Evolutionary conservation across 1,284 basidiomycete genomes (phyloP).

Genomic region (Ustilago bromivora): DNA sequence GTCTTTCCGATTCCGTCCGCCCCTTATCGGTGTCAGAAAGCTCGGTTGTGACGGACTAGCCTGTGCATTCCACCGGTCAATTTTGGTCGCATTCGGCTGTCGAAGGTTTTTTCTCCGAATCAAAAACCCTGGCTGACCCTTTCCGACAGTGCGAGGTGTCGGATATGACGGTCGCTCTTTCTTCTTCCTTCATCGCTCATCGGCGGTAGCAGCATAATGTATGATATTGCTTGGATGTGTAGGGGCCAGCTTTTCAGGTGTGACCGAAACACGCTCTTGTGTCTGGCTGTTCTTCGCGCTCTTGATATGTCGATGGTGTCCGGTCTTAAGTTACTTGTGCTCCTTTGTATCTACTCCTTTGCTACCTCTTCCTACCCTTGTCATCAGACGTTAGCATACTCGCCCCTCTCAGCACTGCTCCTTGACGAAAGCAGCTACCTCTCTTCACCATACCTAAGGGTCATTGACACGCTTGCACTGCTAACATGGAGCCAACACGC

Average conservation of each 20-base stretch:
- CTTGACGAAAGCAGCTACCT: not conserved
- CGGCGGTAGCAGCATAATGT: not conserved
- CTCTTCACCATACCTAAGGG: not conserved
- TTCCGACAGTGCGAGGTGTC: conserved; percentile 18
- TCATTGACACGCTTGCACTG: not conserved
- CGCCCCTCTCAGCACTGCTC: not conserved
- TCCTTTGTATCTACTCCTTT: not conserved
- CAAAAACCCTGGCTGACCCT: not conserved
- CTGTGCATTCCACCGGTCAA: conserved; percentile 5
- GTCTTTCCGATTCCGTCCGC: conserved; percentile 1
- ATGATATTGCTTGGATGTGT: not conserved
- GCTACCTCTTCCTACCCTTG: not conserved
- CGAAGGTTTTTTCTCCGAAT: conserved; percentile 24
- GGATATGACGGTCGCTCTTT: conserved; percentile 28
- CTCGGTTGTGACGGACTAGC: conserved; percentile 18
- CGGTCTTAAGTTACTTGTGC: not conserved
- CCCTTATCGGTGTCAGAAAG: not conserved
- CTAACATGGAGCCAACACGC: conserved; percentile 21
- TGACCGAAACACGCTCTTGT: conserved; percentile 3
- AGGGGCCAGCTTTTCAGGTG: conserved; percentile 13
- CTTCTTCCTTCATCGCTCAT: not conserved
- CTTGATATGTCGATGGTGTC: not conserved
- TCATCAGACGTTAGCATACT: not conserved
- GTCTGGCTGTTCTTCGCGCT: not conserved
- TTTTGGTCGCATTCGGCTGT: not conserved